These are phyloP conservation scores for Colletotrichum zoysiae DNA, from an alignment of 2,329 filamentous ascomycete species.

Conservation along the genomic window DNA sequence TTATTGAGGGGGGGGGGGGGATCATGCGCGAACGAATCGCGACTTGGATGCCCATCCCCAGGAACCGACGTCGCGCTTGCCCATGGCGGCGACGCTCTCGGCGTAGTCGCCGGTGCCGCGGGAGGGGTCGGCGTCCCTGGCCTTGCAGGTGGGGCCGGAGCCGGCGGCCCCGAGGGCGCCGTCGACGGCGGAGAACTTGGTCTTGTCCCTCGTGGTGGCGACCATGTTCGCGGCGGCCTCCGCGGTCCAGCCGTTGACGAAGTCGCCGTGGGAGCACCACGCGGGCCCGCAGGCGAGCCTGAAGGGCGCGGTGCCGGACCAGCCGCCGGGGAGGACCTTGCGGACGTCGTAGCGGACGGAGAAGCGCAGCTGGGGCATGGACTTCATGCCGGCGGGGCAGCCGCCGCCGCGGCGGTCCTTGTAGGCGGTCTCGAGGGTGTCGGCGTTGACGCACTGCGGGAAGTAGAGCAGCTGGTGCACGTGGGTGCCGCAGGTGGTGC, in stretches of 20 bases:
- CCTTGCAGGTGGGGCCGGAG: slow-evolving; percentile 47
- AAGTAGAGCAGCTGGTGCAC: slow-evolving; percentile 64
- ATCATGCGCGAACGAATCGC: slow-evolving; percentile 29
- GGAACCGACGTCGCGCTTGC: slow-evolving; percentile 38
- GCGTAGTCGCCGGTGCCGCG: slow-evolving; percentile 57
- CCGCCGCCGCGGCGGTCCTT: slow-evolving; percentile 47
- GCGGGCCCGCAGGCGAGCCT: slow-evolving; percentile 57
- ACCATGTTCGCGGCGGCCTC: slow-evolving; percentile 58
- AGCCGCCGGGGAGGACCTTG: slow-evolving; percentile 57
- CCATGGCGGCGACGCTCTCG: slow-evolving; percentile 48
- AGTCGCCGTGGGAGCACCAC: slow-evolving; percentile 61
- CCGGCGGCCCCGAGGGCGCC: slow-evolving; percentile 52
- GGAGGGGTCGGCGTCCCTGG: slow-evolving; percentile 55
- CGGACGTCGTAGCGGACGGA: slow-evolving; percentile 61
- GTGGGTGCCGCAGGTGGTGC: slow-evolving; percentile 71
- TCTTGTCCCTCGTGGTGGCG: slow-evolving; percentile 51
- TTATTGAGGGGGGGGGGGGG: too few relatives aligned
- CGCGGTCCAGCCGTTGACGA: slow-evolving; percentile 62
- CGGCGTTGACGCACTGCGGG: slow-evolving; percentile 45
- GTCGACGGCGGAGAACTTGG: slow-evolving; percentile 52
- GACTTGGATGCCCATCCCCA: slow-evolving; percentile 40
- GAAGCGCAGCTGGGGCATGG: slow-evolving; percentile 62
- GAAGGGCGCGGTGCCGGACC: slow-evolving; percentile 58
- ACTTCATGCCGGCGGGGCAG: slow-evolving; percentile 59
- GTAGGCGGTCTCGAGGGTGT: slow-evolving; percentile 47